phyloP scores from a whole-genome alignment of 768 basidiomycete species.

The Asterophora lycoperdoides region DNA sequence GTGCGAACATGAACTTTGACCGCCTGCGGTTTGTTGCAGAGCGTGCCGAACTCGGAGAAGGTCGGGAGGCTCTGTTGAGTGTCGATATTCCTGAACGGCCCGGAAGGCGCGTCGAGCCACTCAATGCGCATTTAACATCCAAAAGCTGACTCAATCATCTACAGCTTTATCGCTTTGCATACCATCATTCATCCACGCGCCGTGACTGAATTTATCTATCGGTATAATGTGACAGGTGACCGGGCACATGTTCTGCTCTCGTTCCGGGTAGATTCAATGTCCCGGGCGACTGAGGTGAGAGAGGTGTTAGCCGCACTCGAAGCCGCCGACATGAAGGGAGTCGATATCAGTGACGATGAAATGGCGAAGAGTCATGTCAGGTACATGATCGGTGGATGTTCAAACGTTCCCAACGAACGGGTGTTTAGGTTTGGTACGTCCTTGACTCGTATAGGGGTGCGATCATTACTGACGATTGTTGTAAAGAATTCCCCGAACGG shows the following conservation, averaged over 20 bases:
- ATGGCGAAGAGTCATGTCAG: conserved; percentile 91
- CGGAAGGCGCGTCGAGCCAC: conserved; percentile 60
- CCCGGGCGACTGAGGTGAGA: conserved; percentile 56
- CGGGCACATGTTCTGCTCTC: conserved; percentile 87
- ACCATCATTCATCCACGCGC: conserved; percentile 85
- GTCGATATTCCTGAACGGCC: conserved; percentile 93
- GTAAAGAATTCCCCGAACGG: conserved; percentile 90
- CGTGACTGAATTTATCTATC: conserved; percentile 94
- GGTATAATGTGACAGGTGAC: conserved; percentile 66
- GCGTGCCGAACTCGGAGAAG: conserved; percentile 95
- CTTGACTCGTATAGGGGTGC: neutral
- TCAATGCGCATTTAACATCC: neutral
- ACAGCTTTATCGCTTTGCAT: conserved; percentile 85
- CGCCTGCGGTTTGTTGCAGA: conserved; percentile 97
- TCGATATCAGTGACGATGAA: conserved; percentile 93
- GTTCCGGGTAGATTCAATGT: conserved; percentile 70
- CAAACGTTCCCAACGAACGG: conserved; percentile 75
- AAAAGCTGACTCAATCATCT: neutral
- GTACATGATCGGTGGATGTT: conserved; percentile 91
- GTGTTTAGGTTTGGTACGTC: conserved; percentile 87
- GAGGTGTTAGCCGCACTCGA: conserved; percentile 62
- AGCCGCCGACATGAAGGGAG: conserved; percentile 70
- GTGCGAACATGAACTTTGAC: conserved; percentile 99
- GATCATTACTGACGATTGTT: conserved; percentile 2
- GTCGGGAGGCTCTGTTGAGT: conserved; percentile 87